phyloP scores from a whole-genome alignment of 345 rosid species.

The Eutrema japonicum region DNA sequence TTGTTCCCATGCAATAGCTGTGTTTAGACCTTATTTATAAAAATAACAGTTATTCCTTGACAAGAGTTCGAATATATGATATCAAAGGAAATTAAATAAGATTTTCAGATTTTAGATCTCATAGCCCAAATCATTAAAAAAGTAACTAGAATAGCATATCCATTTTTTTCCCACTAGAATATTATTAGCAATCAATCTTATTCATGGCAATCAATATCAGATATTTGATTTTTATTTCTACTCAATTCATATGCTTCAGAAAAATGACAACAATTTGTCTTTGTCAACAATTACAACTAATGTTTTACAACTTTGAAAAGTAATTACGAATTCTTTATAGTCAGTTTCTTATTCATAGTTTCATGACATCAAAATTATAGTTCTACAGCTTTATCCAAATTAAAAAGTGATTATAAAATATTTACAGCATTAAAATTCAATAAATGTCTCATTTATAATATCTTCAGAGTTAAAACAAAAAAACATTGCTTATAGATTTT shows the following conservation, averaged over 20 bases:
- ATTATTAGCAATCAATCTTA: slow-evolving; percentile 29
- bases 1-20: slow-evolving; percentile 45
- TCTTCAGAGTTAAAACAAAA: neutral
- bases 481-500: neutral
- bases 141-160: slow-evolving; percentile 35
- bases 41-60: slow-evolving; percentile 5
- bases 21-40: slow-evolving; percentile 16
- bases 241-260: neutral
- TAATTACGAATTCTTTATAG: slow-evolving; percentile 4
- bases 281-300: neutral
- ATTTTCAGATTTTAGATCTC: neutral
- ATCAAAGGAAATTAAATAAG: neutral
- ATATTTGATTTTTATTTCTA: neutral
- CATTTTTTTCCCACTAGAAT: slow-evolving; percentile 1
- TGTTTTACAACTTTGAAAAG: neutral
- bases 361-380: neutral
- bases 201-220: slow-evolving; percentile 36
- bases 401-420: neutral
- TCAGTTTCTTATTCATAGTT: neutral
- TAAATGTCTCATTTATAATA: neutral
- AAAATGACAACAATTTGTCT: neutral
- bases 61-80: slow-evolving; percentile 16
- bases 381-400: neutral
- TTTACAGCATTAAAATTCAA: neutral
- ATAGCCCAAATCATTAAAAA: slow-evolving; percentile 1